A percentile compares a stretch with the other conserved stretches of the same genome.
Conservation (phyloP, 2,329 filamentous ascomycete species). For the Orbilia blumenaviensis region DNA sequence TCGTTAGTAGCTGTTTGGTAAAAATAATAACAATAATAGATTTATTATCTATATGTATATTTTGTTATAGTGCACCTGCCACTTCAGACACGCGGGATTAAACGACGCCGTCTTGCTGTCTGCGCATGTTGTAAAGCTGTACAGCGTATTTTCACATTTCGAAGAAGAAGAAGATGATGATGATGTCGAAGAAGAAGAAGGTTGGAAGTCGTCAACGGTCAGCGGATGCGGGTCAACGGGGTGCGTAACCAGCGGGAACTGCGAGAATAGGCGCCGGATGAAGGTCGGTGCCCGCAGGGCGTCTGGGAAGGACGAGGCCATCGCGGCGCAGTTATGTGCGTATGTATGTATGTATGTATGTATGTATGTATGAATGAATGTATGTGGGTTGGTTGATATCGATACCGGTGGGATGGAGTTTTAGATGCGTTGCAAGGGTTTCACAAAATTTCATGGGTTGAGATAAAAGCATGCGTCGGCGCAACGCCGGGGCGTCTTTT, state of each 20-base stretch:
- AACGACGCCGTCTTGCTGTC: conserved; percentile 77
- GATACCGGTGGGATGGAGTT: too few relatives aligned
- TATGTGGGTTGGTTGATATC: too few relatives aligned
- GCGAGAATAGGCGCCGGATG: conserved; percentile 83
- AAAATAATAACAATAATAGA: neutral
- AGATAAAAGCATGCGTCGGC: too few relatives aligned
- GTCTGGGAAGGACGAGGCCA: neutral
- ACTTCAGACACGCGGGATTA: conserved; percentile 93
- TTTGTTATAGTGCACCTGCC: conserved; percentile 95
- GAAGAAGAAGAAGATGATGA: too few relatives aligned
- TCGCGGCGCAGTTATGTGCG: too few relatives aligned
- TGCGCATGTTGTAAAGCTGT: conserved; percentile 77
- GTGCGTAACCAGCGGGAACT: conserved; percentile 81
- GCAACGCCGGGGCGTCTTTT: too few relatives aligned
- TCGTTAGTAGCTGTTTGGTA: too few relatives aligned
- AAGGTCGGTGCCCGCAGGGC: conserved; percentile 73
- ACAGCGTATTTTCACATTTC: conserved; percentile 71
- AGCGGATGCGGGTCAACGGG: conserved; percentile 76
- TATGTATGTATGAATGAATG: too few relatives aligned
- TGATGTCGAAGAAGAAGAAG: neutral
- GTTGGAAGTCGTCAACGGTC: neutral
- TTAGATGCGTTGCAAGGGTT: too few relatives aligned
- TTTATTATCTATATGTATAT: too few relatives aligned
- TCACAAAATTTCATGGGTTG: too few relatives aligned
- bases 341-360: too few relatives aligned